Evolutionary conservation across 768 basidiomycete genomes (phyloP), one percentile per base, ranked within the genome.

Genomic region (Leucosporidium scottii): DNA sequence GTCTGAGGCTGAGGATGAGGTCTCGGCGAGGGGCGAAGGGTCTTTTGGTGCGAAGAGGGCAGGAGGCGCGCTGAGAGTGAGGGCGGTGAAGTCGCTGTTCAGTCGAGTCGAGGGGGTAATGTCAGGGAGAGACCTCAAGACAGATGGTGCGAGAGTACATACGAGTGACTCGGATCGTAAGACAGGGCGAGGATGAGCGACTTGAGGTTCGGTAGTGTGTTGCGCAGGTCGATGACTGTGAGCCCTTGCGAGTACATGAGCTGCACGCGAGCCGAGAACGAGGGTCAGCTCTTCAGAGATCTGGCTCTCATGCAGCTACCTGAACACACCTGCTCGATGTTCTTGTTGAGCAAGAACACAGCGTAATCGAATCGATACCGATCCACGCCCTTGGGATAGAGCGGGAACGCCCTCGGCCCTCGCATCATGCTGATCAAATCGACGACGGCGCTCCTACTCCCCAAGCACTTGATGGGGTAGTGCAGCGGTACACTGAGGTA

Each of bases 341-440:
- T 83, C 79, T 98, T 99, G 81, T 99, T 99, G 39, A 98, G 82
- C 51, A 99, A 79, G 78, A 93, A 98, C 6, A 98, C 94, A 5
- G 87, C 96, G 80, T 98, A 99, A 78, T 98, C 94, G 75, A 94
- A 99, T 30, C 96, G 84, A 79, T 97, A 98, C 53, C 88, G 89
- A 77, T 98, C 96, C 66, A 97, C 93, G 7, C 93, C 93, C 79
- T 85, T 90, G 1, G 90, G 87, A 78, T 91, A 99, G 36, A 99
- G 80, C 23, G 96, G 96, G 78, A 98, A 99, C 91, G 92, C 89
- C 78, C 94, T 82, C 13, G 93, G 93, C 4, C 96, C 96, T 66
- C 92, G 87, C 89, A 98, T 96, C 20, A 88, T 86, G 58, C 91
- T 93, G 59, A 97, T 93, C 18, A 87, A 87, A 80, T 99, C 96